phyloP scores from a whole-genome alignment of 169 alveolate species.

The Plasmodium chabaudi region DNA sequence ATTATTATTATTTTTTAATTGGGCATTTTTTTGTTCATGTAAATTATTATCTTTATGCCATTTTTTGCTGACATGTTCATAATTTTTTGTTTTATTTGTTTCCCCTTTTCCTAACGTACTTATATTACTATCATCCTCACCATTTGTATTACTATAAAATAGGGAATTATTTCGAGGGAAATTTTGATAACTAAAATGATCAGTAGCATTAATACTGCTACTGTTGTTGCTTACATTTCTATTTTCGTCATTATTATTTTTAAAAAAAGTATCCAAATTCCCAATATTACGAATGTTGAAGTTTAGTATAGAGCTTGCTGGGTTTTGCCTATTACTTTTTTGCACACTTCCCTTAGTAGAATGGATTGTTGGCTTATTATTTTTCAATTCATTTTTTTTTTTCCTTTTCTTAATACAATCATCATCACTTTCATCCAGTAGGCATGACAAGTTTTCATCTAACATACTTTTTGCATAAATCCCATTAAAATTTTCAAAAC shows the following conservation, averaged over 20 bases:
- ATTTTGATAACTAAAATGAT: not conserved
- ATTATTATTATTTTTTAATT: not conserved
- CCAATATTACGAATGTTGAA: constrained; percentile 59
- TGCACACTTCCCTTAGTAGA: not conserved
- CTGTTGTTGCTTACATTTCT: constrained; percentile 1
- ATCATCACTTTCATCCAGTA: constrained; percentile 75
- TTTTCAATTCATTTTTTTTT: constrained; percentile 25
- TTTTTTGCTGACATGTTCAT: not conserved
- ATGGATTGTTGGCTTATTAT: not conserved
- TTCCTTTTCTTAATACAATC: constrained; percentile 28
- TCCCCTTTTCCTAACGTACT: no score
- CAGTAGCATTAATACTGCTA: not conserved
- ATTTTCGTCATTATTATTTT: constrained; percentile 28
- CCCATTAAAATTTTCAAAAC: constrained; percentile 2
- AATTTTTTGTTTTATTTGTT: not conserved
- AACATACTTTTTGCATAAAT: constrained; percentile 28
- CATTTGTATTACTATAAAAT: constrained; percentile 1
- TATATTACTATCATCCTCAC: not conserved
- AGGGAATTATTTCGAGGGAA: not conserved
- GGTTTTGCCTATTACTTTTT: constrained; percentile 2
- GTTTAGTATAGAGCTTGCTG: constrained; percentile 36
- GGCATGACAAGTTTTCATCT: constrained; percentile 74
- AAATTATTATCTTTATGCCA: not conserved
- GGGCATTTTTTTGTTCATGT: not conserved
- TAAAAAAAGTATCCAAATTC: constrained; percentile 52